phyloP scores from a whole-genome alignment of 1,139 yeast genomes.

The Taphrina communis region DNA sequence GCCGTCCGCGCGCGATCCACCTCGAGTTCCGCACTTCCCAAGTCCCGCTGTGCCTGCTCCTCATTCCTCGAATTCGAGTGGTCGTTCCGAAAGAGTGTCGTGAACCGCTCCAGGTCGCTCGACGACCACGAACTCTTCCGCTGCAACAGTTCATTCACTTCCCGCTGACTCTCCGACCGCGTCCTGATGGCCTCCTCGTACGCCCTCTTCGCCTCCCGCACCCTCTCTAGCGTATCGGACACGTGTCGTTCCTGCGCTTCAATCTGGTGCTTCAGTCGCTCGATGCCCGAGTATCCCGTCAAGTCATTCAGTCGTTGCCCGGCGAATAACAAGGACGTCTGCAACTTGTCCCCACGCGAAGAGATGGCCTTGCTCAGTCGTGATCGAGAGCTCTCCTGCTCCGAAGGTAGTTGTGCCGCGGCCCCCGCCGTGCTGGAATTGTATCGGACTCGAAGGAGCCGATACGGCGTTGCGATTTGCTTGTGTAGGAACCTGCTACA shows the following conservation, averaged over 20 bases:
- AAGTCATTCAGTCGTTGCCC: conserved; percentile 82
- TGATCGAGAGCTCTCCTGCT: conserved; percentile 16
- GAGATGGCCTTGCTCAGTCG: conserved; percentile 17
- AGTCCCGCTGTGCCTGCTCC: conserved; percentile 57
- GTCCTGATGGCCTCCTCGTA: conserved; percentile 69
- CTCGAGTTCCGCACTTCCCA: conserved; percentile 64
- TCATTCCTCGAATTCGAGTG: conserved; percentile 75
- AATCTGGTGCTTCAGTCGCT: conserved; percentile 68
- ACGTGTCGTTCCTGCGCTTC: conserved; percentile 51
- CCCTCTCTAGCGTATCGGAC: conserved; percentile 46
- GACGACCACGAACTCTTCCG: conserved; percentile 83
- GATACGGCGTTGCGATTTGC: neutral
- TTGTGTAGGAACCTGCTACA: neutral
- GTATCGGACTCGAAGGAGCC: neutral
- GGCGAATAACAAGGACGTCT: conserved; percentile 69
- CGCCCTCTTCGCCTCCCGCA: conserved; percentile 59
- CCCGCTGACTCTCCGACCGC: conserved; percentile 77
- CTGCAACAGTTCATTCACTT: conserved; percentile 84
- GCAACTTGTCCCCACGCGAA: conserved; percentile 62
- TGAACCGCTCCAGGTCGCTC: conserved; percentile 79
- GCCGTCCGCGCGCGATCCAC: conserved; percentile 75
- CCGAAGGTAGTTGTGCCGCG: conserved; percentile 15
- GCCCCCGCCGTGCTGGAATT: neutral
- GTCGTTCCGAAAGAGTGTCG: conserved; percentile 78
- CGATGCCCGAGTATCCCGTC: conserved; percentile 89